Conservation (phyloP, 805 yeast species). For the Allodekkera sacchari region DNA sequence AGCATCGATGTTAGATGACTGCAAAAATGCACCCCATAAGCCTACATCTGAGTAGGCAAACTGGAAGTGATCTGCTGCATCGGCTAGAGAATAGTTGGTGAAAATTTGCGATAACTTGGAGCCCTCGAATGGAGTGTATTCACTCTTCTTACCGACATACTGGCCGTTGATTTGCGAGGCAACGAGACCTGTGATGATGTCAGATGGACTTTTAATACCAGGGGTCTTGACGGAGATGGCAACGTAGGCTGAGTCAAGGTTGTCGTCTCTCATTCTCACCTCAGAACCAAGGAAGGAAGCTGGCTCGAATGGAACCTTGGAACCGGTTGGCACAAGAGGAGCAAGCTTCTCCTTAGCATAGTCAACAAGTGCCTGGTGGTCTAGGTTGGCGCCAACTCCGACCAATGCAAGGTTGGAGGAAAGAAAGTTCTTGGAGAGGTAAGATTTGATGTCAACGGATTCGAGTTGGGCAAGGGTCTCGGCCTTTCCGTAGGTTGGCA, state of each 20-base stretch:
- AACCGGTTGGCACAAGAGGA: slow-evolving; percentile 46
- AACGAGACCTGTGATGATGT: slow-evolving; percentile 64
- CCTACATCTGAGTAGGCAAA: slow-evolving; percentile 69
- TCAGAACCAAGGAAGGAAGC: slow-evolving; percentile 79
- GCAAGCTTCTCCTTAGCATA: slow-evolving; percentile 47
- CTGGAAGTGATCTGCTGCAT: slow-evolving; percentile 64
- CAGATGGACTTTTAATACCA: slow-evolving; percentile 44
- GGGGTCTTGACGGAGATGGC: slow-evolving; percentile 73
- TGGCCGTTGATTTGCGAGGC: slow-evolving; percentile 59
- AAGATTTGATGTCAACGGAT: slow-evolving; percentile 47
- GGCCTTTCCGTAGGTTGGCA: slow-evolving; percentile 69
- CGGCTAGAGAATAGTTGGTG: slow-evolving; percentile 65
- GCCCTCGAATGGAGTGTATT: slow-evolving; percentile 50
- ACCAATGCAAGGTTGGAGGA: slow-evolving; percentile 62
- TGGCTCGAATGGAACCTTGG: slow-evolving; percentile 37
- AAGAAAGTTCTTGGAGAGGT: slow-evolving; percentile 48
- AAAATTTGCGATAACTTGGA: slow-evolving; percentile 64
- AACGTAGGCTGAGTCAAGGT: slow-evolving; percentile 72
- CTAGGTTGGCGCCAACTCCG: slow-evolving; percentile 51
- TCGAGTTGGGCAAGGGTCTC: slow-evolving; percentile 56
- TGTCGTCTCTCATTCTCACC: slow-evolving; percentile 83
- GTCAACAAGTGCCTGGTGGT: slow-evolving; percentile 62
- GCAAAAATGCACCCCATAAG: slow-evolving; percentile 75
- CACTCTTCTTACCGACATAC: slow-evolving; percentile 44
- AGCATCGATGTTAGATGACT: slow-evolving; percentile 46